Percentiles rank a stretch among this genome's conserved stretches.
phyloP scores from a whole-genome alignment of 768 basidiomycete species.

The Podaxis sp. region DNA sequence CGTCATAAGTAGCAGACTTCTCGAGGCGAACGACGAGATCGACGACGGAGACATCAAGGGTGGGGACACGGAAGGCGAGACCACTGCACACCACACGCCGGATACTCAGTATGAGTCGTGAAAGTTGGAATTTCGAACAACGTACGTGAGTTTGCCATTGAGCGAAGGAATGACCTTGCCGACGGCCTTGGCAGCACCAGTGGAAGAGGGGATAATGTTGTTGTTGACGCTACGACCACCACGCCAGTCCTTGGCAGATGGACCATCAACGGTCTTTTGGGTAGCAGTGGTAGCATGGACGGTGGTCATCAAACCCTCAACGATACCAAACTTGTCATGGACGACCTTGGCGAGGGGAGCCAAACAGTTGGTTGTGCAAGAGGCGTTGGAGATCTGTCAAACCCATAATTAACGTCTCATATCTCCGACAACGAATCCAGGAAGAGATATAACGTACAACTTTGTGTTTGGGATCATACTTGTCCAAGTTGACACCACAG shows the following conservation, averaged over 20 bases:
- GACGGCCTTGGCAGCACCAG: slow-evolving; percentile 98
- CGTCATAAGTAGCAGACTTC: slow-evolving; percentile 80
- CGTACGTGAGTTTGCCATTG: slow-evolving; percentile 97
- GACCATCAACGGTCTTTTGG: slow-evolving; percentile 93
- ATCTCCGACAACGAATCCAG: neutral
- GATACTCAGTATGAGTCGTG: neutral
- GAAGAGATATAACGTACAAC: slow-evolving; percentile 51
- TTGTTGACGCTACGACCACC: slow-evolving; percentile 93
- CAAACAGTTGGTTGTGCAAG: slow-evolving; percentile 99
- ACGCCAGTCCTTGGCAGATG: slow-evolving; percentile 95
- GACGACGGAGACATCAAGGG: slow-evolving; percentile 94
- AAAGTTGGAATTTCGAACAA: slow-evolving; percentile 12
- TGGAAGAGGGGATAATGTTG: slow-evolving; percentile 99
- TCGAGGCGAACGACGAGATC: slow-evolving; percentile 93
- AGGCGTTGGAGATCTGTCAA: slow-evolving; percentile 89
- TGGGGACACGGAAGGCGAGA: slow-evolving; percentile 96
- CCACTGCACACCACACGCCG: slow-evolving; percentile 42
- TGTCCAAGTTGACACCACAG: slow-evolving; percentile 90
- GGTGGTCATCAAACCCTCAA: slow-evolving; percentile 98
- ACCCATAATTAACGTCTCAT: slow-evolving; percentile 6
- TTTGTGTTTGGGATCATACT: slow-evolving; percentile 82
- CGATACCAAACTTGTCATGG: slow-evolving; percentile 94
- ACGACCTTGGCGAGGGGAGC: slow-evolving; percentile 99
- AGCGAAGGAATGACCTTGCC: slow-evolving; percentile 95
- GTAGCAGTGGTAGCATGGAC: slow-evolving; percentile 97